Evolutionary conservation across 108 stramenopile genomes (phyloP).

Genomic region (Skeletonema grethae): DNA sequence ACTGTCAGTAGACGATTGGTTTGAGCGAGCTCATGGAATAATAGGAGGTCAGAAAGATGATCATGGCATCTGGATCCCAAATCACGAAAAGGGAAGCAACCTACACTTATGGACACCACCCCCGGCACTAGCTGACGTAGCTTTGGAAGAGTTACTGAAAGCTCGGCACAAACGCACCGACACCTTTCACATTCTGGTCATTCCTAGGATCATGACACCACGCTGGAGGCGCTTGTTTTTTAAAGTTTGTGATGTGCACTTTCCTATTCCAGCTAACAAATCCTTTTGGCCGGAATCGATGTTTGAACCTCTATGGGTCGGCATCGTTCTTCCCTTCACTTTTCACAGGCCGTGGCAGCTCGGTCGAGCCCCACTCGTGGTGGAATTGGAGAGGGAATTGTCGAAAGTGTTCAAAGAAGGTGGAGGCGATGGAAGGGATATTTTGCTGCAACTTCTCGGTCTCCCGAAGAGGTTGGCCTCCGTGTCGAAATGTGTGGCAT

Average conservation of each 20-base stretch:
- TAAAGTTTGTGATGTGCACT: conserved; percentile 12
- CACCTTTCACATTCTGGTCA: conserved; percentile 1
- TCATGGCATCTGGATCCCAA: conserved; percentile 28
- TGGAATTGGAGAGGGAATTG: conserved; percentile 27
- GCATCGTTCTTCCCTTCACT: conserved; percentile 36
- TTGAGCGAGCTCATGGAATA: conserved; percentile 12
- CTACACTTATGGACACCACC: conserved; percentile 39
- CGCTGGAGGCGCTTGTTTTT: conserved; percentile 11
- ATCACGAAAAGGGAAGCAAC: background rate
- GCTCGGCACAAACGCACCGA: conserved; percentile 35
- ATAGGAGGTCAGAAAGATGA: background rate
- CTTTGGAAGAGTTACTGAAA: conserved; percentile 32
- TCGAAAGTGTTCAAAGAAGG: conserved; percentile 15
- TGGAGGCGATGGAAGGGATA: conserved; percentile 17
- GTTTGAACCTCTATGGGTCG: conserved; percentile 39
- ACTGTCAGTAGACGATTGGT: background rate
- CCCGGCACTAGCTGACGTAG: conserved; percentile 35
- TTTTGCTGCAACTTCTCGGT: conserved; percentile 38
- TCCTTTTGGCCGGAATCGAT: conserved; percentile 29
- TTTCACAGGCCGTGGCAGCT: conserved; percentile 32
- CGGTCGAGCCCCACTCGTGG: conserved; percentile 11
- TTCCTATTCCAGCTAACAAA: background rate
- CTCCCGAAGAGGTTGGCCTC: conserved; percentile 11
- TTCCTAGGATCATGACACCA: conserved; percentile 18
- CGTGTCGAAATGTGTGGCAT: conserved; percentile 31